Evolutionary conservation across 257 asterid genomes (phyloP).

Genomic region (Cordia subcordata): DNA sequence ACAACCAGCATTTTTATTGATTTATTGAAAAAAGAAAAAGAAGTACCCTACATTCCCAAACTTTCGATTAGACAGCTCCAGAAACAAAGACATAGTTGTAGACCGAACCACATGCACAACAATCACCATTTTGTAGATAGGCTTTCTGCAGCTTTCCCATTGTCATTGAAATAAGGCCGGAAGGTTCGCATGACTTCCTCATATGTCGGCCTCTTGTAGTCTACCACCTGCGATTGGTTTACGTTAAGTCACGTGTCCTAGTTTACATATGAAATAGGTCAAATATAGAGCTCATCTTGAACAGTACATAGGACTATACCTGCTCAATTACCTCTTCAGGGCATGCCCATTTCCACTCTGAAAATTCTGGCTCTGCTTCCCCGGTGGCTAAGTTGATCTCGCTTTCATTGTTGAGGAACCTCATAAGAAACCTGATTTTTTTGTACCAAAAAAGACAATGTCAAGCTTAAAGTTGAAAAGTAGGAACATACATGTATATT

Average conservation of each 20-base stretch:
- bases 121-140: constrained; percentile 84
- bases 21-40: no score
- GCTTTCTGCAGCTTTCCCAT: constrained; percentile 58
- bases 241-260: not conserved
- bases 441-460: not conserved
- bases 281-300: constrained; percentile 1
- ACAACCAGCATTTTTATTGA: constrained; percentile 2
- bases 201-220: constrained; percentile 93
- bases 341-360: constrained; percentile 96
- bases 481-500: no score
- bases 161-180: constrained; percentile 38
- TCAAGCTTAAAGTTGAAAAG: not conserved
- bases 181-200: constrained; percentile 81
- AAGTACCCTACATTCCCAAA: not conserved
- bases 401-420: constrained; percentile 62
- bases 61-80: not conserved
- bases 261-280: not conserved
- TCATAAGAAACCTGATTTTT: constrained; percentile 77
- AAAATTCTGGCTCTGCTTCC: constrained; percentile 79
- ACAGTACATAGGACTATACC: constrained; percentile 29
- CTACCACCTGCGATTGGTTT: constrained; percentile 60
- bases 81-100: not conserved
- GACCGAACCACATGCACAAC: constrained; percentile 12
- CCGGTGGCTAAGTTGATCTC: constrained; percentile 77
- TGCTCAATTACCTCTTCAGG: constrained; percentile 91